Evolutionary conservation across 306 rosid genomes (phyloP), one percentile per base, ranked within the genome.

Genomic region (Dicorynia guianensis): DNA sequence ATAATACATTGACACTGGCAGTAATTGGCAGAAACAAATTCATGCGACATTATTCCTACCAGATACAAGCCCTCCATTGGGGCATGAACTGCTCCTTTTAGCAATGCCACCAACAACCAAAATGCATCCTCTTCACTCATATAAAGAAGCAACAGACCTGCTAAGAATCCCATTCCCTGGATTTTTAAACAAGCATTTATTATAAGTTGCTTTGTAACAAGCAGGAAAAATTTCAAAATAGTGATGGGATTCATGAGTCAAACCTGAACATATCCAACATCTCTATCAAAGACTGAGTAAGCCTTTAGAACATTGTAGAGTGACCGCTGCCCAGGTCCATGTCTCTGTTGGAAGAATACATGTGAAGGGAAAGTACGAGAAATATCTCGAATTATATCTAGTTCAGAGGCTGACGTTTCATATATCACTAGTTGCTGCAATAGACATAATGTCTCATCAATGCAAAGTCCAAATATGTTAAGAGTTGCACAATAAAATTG

Each of bases 261-360:
- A 82, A 94, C 98, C 97, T 94, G 98, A 80, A 94, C 99, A 85
- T 95, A 95, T 87, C 99, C 99, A 36, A 95, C 99, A 69, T 92
- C 87, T 88, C 97, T 83, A 79, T 95, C 99, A 84, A 85, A 95
- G 50, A 95, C 99, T 0, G 99, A 95, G 72, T 95, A 95, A 42
- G 97, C 99, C 84, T 95, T 95, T 61, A 95, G 81, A 81, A 95
- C 93, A 82, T 95, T 92, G 91, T 95, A 95, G 55, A 92, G 99
- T 36, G 99, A 95, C 79, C 99, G 90, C 69, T 95, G 99, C 38
- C 99, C 97, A 60, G 99, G 99, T 46, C 99, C 99, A 76, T 95
- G 99, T 85, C 99, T 90, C 79, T 92, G 93, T 78, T 89, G 99
- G 91, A 95, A 95, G 93, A 92, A 92, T 60, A 95, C 97, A 64